Evolutionary conservation across 768 basidiomycete genomes (phyloP).

Genomic region (Lentinula sp.): DNA sequence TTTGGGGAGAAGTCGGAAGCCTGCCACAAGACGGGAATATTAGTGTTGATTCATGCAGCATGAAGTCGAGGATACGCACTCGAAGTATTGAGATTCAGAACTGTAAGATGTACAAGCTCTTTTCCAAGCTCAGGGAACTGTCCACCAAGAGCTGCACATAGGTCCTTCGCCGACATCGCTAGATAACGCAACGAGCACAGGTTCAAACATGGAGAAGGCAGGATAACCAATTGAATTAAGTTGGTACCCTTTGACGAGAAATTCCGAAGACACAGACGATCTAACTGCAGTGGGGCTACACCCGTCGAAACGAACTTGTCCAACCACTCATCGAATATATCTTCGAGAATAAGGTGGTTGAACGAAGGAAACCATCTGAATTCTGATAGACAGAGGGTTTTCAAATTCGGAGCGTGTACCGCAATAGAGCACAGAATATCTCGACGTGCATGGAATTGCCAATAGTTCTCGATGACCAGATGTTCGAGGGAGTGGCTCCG

Average conservation of each 20-base stretch:
- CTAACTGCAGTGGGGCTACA: background rate
- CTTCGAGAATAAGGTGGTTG: background rate
- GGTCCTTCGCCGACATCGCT: background rate
- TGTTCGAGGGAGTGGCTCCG: background rate
- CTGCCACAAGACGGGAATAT: background rate
- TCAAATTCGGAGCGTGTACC: background rate
- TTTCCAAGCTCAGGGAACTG: background rate
- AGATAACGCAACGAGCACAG: background rate
- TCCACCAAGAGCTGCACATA: background rate
- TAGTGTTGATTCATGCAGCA: background rate
- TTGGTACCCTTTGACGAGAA: background rate
- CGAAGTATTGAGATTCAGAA: background rate
- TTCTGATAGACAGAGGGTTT: constrained; percentile 3
- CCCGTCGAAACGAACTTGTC: background rate
- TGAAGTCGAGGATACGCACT: background rate
- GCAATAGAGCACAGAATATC: background rate
- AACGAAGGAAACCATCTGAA: constrained; percentile 5
- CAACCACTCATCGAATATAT: constrained; percentile 4
- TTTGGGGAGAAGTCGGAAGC: background rate
- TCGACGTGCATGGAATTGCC: background rate
- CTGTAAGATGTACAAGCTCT: background rate
- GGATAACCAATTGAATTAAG: background rate
- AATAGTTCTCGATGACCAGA: background rate
- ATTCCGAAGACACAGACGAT: background rate
- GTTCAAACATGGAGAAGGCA: constrained; percentile 3